phyloP scores from a whole-genome alignment of 352 stramenopile genomes.

The Chrysophaeum taylorii region DNA sequence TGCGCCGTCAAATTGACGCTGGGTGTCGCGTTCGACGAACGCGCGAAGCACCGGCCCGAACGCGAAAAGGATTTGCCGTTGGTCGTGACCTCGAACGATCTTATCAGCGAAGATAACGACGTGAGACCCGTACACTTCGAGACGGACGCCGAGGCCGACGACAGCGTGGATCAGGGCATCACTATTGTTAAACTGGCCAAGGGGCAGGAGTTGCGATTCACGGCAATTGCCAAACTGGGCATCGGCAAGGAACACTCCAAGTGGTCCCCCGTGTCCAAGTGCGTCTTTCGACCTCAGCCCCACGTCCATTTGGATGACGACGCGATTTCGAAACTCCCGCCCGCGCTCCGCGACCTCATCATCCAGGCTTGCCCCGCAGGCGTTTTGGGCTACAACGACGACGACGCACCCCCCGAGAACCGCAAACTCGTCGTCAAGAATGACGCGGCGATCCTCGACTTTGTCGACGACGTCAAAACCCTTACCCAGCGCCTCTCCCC shows the following conservation, averaged over 20 bases:
- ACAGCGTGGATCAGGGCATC: constrained; percentile 85
- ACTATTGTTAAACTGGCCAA: constrained; percentile 90
- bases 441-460: constrained; percentile 9
- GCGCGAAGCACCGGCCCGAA: constrained; percentile 21
- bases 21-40: constrained; percentile 65
- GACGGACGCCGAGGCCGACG: constrained; percentile 52
- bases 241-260: constrained; percentile 94
- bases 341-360: neutral
- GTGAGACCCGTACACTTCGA: constrained; percentile 52
- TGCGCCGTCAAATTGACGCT: constrained; percentile 92
- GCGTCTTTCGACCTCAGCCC: constrained; percentile 1
- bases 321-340: neutral
- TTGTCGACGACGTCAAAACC: neutral
- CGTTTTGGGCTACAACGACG: neutral
- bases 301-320: neutral
- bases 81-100: constrained; percentile 51
- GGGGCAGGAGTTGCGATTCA: constrained; percentile 82
- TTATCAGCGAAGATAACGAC: constrained; percentile 42
- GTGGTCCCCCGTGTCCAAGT: constrained; percentile 73
- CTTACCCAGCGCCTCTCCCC: neutral
- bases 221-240: constrained; percentile 83
- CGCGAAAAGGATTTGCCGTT: constrained; percentile 42
- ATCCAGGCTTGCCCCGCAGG: neutral
- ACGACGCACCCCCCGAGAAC: too few species aligned
- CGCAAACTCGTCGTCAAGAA: neutral